Evolutionary conservation across 208 protist genomes (phyloP), one percentile per base, ranked within the genome.

Genomic region (Trypanosoma conorhini): DNA sequence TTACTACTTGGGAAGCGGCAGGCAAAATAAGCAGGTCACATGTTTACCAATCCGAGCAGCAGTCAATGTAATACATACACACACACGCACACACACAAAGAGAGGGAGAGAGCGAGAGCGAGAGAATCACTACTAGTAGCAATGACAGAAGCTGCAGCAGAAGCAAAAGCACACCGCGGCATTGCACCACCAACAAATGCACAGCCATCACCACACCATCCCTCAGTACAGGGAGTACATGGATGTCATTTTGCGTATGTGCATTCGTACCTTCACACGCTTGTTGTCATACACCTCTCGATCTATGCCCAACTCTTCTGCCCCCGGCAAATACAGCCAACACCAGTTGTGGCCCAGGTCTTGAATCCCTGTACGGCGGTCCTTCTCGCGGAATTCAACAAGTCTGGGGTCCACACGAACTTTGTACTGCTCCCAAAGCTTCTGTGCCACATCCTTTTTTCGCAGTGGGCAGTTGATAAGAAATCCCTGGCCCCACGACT

Each of bases 361-460:
- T 60, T 97, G 88, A 70, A 97, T 97, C 4, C 92, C 92, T 0
- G 89, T 94, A n/a, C 82, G 86, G 21, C 88, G 77, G 55, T 97
- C 92, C 69, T 93, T 92, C 67, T 95, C 88, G 22, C 92, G 85
- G 58, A 97, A 87, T 62, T 97, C 92, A 58, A 97, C 89, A 19
- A 97, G 81, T 3, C 87, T 68, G 2, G 89, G 89, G 50, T 97
- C 92, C 0, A 97, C 68, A 31, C 92, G 87, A 26, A 97, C 92
- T 73, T 94, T 94, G 76, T 95, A 95, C 83, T 97, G 92, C 79
- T 97, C 88, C 90, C 92, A 97, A 74, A 97, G 81, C 71, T 97
- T 97, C 81, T 97, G 92, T 22, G 88, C 76, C 46, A 97, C 76
- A 60, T 97, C 92, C 62, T 82, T 82, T 73, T 94, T 95, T 52